phyloP scores from a whole-genome alignment of 495 filamentous ascomycete species.

The Lasiosphaeria hispida region DNA sequence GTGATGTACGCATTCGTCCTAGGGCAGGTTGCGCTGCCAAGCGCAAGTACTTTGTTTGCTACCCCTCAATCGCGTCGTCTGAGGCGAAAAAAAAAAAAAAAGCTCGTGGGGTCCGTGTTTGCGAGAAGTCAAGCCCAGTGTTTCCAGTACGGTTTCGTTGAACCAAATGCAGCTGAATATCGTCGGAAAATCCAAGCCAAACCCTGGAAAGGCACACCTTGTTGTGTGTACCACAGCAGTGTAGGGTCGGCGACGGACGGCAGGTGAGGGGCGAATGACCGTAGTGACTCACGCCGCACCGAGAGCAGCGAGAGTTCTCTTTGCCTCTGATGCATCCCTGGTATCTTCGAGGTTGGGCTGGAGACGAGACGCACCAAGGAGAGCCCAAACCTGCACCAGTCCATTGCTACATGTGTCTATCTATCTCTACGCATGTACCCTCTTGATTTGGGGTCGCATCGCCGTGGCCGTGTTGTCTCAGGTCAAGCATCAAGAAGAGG shows the following conservation, averaged over 20 bases:
- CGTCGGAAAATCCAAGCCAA: too few relatives aligned
- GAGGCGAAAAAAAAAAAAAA: too few relatives aligned
- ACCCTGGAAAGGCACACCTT: too few relatives aligned
- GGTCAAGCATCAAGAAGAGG: not conserved
- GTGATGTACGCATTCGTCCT: too few relatives aligned
- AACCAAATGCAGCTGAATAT: too few relatives aligned
- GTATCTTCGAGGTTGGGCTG: slow-evolving; percentile 27
- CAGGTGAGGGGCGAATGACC: slow-evolving; percentile 4
- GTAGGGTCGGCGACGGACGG: not conserved
- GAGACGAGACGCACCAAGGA: slow-evolving; percentile 11
- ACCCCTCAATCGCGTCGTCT: too few relatives aligned
- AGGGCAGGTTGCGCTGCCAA: too few relatives aligned
- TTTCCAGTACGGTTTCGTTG: too few relatives aligned
- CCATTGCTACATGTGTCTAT: not conserved
- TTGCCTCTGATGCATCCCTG: slow-evolving; percentile 6
- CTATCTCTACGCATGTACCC: not conserved
- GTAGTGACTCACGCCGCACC: slow-evolving; percentile 15
- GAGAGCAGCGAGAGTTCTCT: not conserved
- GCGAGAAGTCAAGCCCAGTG: too few relatives aligned
- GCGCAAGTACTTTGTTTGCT: too few relatives aligned
- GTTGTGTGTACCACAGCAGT: too few relatives aligned
- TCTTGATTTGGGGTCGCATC: not conserved
- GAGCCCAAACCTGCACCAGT: slow-evolving; percentile 20
- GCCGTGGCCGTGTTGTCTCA: not conserved
- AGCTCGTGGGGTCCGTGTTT: too few relatives aligned